Evolutionary conservation across 257 asterid species (phyloP).

Genomic region (Salvia splendens): DNA sequence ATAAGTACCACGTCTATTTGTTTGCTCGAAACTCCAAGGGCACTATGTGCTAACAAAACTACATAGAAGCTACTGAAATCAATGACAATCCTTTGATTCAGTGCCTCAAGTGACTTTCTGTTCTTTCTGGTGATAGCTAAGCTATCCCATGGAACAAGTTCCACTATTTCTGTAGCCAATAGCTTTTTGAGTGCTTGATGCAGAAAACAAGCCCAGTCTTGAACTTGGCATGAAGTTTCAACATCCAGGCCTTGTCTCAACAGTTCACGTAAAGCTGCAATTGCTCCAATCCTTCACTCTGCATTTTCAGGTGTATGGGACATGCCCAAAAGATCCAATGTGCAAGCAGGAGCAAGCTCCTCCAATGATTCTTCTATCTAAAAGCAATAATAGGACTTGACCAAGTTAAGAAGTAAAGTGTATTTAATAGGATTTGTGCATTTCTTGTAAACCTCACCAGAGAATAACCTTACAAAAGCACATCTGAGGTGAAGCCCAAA

Average conservation of each 20-base stretch:
- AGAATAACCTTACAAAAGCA: conserved; percentile 19
- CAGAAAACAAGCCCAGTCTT: conserved; percentile 96
- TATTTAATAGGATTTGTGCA: conserved; percentile 9
- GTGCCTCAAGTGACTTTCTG: conserved; percentile 81
- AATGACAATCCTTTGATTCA: conserved; percentile 84
- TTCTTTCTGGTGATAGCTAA: conserved; percentile 86
- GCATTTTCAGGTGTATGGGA: conserved; percentile 94
- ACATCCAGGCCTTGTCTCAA: conserved; percentile 93
- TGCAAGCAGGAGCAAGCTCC: conserved; percentile 98
- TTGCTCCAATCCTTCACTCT: conserved; percentile 89
- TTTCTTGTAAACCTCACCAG: conserved; percentile 22
- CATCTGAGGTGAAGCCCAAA: conserved; percentile 20
- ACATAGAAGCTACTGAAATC: conserved; percentile 81
- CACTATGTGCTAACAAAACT: conserved; percentile 81
- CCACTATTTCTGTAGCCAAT: conserved; percentile 88
- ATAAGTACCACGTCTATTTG: conserved; percentile 71
- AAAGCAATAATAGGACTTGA: conserved; percentile 34
- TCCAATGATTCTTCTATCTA: conserved; percentile 97
- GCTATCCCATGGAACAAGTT: conserved; percentile 84
- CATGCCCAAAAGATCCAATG: conserved; percentile 88
- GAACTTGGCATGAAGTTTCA: conserved; percentile 84
- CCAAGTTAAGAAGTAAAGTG: conserved; percentile 27
- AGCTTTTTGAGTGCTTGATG: conserved; percentile 84
- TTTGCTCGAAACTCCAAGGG: conserved; percentile 92
- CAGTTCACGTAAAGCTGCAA: conserved; percentile 89